phyloP scores from a whole-genome alignment of 1,284 basidiomycete genomes.

The Boletus coffeatus region DNA sequence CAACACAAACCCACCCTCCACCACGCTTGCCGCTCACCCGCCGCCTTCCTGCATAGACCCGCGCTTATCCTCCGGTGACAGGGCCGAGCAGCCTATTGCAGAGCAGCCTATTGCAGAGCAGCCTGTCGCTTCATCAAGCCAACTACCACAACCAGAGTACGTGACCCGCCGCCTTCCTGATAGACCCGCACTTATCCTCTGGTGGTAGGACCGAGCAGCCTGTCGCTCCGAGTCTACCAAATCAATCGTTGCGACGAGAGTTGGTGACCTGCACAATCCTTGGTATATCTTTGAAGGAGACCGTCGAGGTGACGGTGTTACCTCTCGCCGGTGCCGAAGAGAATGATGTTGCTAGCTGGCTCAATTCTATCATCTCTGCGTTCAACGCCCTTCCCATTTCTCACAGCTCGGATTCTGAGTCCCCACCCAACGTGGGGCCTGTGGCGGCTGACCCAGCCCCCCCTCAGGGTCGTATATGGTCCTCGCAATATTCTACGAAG shows the following conservation, averaged over 20 bases:
- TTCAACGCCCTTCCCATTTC: background rate
- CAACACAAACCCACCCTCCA: too few species aligned
- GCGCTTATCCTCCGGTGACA: background rate
- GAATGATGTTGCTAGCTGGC: background rate
- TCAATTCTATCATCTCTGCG: background rate
- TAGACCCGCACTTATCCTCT: background rate
- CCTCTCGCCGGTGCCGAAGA: background rate
- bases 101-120: too few species aligned
- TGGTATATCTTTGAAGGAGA: background rate
- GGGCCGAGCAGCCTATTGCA: background rate
- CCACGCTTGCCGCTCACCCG: too few species aligned
- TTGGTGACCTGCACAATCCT: background rate
- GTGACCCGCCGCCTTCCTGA: background rate
- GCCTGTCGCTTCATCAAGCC: too few species aligned
- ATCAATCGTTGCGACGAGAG: background rate
- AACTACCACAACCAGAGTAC: background rate
- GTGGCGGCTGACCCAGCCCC: background rate
- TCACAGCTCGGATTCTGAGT: background rate
- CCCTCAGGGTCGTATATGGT: background rate
- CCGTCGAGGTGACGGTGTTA: background rate
- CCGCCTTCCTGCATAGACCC: background rate
- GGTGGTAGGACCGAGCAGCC: background rate
- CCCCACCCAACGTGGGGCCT: background rate
- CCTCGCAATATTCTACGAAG: background rate
- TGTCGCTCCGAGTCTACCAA: background rate